Evolutionary conservation across 2,329 filamentous ascomycete species (phyloP).

Genomic region (Paecilomyces variotii): DNA sequence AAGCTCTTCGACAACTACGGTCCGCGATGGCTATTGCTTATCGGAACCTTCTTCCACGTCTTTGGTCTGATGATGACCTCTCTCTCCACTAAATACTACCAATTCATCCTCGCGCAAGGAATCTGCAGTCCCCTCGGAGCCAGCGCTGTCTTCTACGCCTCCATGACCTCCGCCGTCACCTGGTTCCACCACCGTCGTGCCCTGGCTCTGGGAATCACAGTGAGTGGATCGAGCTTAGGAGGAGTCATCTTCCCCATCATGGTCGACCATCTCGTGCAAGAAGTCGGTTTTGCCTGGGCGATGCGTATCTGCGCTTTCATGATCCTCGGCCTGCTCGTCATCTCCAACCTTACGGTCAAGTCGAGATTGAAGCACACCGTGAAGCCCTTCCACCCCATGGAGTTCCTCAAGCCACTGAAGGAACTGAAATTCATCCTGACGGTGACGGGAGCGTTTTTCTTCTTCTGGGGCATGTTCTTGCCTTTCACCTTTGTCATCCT

Average conservation of each 20-base stretch:
- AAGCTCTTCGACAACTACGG: constrained; percentile 9
- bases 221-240: constrained; percentile 48
- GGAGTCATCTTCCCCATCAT: constrained; percentile 58
- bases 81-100: constrained; percentile 47
- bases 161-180: constrained; percentile 29
- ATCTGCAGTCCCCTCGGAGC: constrained; percentile 47
- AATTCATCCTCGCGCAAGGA: constrained; percentile 49
- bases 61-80: constrained; percentile 54
- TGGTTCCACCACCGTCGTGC: constrained; percentile 49
- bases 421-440: constrained; percentile 16
- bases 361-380: constrained; percentile 32
- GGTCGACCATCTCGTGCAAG: constrained; percentile 46
- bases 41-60: constrained; percentile 47
- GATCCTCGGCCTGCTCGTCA: constrained; percentile 50
- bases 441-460: constrained; percentile 19
- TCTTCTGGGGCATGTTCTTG: constrained; percentile 55
- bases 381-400: constrained; percentile 5
- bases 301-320: constrained; percentile 52
- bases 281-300: constrained; percentile 50
- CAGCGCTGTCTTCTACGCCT: constrained; percentile 43
- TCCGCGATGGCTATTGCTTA: constrained; percentile 12
- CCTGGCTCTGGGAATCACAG: constrained; percentile 47
- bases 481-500: constrained; percentile 46
- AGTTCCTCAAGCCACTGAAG: constrained; percentile 15
- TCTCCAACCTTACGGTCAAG: constrained; percentile 47